Percentiles rank a stretch among this genome's conserved stretches.
Evolutionary conservation across 306 rosid species (phyloP).

Genomic region (Cicer cuneatum): DNA sequence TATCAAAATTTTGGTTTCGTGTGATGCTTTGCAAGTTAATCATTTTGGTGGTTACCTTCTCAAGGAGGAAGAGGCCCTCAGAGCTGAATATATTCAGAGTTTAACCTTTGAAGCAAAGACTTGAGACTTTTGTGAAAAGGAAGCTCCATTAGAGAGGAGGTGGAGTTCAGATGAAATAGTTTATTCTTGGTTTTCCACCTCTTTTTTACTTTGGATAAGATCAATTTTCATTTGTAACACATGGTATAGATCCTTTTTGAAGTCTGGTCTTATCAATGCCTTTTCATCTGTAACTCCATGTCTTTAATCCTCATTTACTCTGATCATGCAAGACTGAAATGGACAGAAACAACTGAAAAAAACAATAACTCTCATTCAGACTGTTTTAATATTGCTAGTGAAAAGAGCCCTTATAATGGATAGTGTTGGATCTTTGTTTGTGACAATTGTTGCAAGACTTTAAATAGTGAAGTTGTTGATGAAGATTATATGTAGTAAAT

Average conservation of each 20-base stretch:
- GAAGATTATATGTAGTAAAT: too few species aligned
- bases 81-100: constrained; percentile 9
- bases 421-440: too few species aligned
- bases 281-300: background rate
- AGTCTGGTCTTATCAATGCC: background rate
- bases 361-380: background rate
- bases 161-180: background rate
- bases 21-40: constrained; percentile 17
- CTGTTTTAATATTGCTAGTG: background rate
- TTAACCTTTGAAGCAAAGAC: constrained; percentile 14
- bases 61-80: constrained; percentile 23
- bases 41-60: background rate
- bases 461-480: too few species aligned
- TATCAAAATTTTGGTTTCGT: background rate
- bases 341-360: background rate
- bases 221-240: constrained; percentile 1
- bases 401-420: background rate
- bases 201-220: background rate
- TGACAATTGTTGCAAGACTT: too few species aligned
- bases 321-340: constrained; percentile 4
- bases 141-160: background rate
- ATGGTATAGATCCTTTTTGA: background rate
- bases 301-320: background rate
- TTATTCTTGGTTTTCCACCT: constrained; percentile 31
- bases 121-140: constrained; percentile 23